These are phyloP conservation scores for Phaeotremella skinneri DNA, from an alignment of 768 basidiomycete genomes.

Conservation along the genomic window DNA sequence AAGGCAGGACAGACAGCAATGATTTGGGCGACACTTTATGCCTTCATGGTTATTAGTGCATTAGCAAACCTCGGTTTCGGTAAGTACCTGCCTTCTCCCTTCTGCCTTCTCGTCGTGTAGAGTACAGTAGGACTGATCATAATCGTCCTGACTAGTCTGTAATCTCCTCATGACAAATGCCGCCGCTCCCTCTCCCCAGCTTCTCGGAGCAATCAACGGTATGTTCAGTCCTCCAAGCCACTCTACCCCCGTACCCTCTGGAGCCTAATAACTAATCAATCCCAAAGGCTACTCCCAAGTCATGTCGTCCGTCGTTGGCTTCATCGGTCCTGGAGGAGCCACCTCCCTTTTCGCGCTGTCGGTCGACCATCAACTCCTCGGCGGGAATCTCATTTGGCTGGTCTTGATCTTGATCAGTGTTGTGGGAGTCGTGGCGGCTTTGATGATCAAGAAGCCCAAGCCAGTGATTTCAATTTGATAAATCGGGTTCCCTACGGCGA, in stretches of 20 bases:
- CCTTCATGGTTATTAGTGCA: slow-evolving; percentile 19
- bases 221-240: slow-evolving; percentile 8
- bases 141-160: slow-evolving; percentile 28
- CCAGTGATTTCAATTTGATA: neutral
- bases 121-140: neutral
- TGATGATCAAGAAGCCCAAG: neutral
- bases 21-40: slow-evolving; percentile 30
- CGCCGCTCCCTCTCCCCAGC: slow-evolving; percentile 31
- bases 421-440: slow-evolving; percentile 6
- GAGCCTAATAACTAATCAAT: no score
- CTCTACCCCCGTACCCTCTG: neutral
- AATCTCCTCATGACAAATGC: slow-evolving; percentile 41
- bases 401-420: slow-evolving; percentile 13
- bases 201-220: slow-evolving; percentile 41
- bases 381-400: slow-evolving; percentile 38
- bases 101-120: neutral
- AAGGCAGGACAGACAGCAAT: slow-evolving; percentile 12
- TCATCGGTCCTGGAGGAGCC: slow-evolving; percentile 36
- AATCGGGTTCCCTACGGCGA: no score
- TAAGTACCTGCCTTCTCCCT: slow-evolving; percentile 9
- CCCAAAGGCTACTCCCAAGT: slow-evolving; percentile 37
- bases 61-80: slow-evolving; percentile 36
- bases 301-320: slow-evolving; percentile 30
- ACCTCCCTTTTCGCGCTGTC: slow-evolving; percentile 38
- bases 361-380: slow-evolving; percentile 32